phyloP scores from a whole-genome alignment of 495 filamentous ascomycete genomes.

The Rostrohypoxylon terebratum region DNA sequence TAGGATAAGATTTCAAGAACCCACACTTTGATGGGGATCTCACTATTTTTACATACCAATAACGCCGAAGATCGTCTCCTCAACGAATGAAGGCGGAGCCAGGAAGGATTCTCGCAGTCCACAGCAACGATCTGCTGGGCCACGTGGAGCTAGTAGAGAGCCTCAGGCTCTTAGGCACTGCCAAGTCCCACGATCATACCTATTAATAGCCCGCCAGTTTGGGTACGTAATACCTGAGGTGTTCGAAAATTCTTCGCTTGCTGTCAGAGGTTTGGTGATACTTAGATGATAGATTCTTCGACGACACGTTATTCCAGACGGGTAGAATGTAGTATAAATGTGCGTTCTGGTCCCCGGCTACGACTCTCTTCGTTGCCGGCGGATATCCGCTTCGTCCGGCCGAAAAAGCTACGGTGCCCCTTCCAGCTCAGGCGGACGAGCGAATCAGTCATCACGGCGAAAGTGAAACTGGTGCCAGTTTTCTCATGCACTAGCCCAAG shows the following conservation, averaged over 20 bases:
- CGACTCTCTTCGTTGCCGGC: background rate
- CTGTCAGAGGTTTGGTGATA: background rate
- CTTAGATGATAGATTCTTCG: background rate
- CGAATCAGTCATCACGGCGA: background rate
- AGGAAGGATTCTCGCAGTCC: conserved; percentile 1
- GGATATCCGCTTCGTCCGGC: background rate
- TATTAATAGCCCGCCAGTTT: conserved; percentile 5
- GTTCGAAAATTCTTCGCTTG: conserved; percentile 1
- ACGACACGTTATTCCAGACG: background rate
- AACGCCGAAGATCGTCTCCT: background rate
- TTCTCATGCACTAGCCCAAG: background rate
- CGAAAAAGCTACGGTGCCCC: background rate
- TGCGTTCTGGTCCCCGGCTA: background rate
- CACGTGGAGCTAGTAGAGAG: conserved; percentile 6
- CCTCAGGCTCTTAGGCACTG: conserved; percentile 6
- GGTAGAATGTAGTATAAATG: background rate
- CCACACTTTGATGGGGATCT: background rate
- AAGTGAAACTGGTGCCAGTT: background rate
- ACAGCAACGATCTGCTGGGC: background rate
- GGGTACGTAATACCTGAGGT: background rate
- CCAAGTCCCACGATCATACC: conserved; percentile 3
- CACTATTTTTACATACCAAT: background rate
- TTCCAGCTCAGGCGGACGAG: background rate
- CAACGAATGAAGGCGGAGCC: background rate
- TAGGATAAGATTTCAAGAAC: background rate